These are phyloP conservation scores for Pseudogymnoascus verrucosus DNA, from an alignment of 2,329 filamentous ascomycete species.

Conservation along the genomic window DNA sequence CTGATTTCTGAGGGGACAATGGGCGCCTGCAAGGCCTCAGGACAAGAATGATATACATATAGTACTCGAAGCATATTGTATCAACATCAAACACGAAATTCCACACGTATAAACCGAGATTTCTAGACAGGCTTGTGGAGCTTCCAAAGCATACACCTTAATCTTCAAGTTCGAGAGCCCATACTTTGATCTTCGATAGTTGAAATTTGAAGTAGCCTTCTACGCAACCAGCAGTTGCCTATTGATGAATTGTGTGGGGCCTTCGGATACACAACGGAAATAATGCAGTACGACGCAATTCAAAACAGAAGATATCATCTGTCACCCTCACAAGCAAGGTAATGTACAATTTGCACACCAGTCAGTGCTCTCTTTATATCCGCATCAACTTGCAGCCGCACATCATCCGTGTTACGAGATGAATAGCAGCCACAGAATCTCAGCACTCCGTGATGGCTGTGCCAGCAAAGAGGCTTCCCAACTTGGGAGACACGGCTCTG, in stretches of 20 bases:
- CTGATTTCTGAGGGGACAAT: neutral
- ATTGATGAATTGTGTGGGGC: neutral
- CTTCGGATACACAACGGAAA: neutral
- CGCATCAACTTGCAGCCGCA: neutral
- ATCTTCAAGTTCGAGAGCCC: neutral
- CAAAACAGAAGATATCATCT: neutral
- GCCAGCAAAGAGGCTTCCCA: conserved; percentile 6
- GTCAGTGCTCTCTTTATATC: conserved; percentile 8
- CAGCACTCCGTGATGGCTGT: neutral
- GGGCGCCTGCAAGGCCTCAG: neutral
- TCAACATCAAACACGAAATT: neutral
- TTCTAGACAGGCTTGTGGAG: neutral
- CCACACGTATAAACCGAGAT: neutral
- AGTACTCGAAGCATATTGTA: neutral
- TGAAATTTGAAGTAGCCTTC: neutral
- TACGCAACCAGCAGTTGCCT: neutral
- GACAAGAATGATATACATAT: neutral
- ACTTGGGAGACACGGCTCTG: conserved; percentile 3
- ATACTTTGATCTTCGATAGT: neutral
- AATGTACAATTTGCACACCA: neutral
- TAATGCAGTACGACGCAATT: neutral
- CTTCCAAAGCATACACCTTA: neutral
- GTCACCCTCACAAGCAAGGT: neutral
- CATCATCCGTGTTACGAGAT: neutral
- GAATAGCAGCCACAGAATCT: neutral